These are phyloP conservation scores for Fennellomyces sp. DNA, from an alignment of 371 early-diverging fungal genomes.

Conservation along the genomic window DNA sequence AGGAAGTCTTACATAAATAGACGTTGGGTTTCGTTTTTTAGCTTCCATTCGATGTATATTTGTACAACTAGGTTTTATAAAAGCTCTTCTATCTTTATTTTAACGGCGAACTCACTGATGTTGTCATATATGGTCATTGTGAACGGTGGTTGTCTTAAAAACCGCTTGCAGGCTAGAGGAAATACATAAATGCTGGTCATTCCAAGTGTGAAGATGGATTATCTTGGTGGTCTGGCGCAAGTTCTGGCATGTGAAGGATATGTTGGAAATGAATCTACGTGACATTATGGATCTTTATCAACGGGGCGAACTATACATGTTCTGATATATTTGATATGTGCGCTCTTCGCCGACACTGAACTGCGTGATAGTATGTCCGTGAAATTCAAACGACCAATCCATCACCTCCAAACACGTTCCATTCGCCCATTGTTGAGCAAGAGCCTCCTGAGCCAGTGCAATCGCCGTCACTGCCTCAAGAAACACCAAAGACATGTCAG, in stretches of 20 bases:
- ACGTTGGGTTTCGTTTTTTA: background rate
- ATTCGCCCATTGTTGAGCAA: too few relatives aligned
- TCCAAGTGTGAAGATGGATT: background rate
- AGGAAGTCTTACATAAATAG: background rate
- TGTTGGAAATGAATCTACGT: slow-evolving; percentile 70
- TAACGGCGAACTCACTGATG: background rate
- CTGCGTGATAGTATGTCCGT: slow-evolving; percentile 60
- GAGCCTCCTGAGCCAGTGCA: too few relatives aligned
- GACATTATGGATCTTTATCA: slow-evolving; percentile 70
- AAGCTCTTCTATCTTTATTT: background rate
- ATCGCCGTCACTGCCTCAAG: background rate
- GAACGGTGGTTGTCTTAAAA: background rate
- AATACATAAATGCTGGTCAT: background rate
- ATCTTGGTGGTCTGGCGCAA: slow-evolving; percentile 47
- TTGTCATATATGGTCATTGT: background rate
- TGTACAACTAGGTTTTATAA: background rate
- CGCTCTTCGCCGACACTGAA: slow-evolving; percentile 75
- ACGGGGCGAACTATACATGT: slow-evolving; percentile 57
- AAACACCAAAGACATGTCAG: background rate
- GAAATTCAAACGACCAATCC: slow-evolving; percentile 53
- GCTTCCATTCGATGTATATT: background rate
- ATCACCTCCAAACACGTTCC: background rate
- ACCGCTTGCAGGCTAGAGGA: background rate
- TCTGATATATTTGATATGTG: slow-evolving; percentile 62
- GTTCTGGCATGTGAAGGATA: slow-evolving; percentile 61